Base-by-base conservation (phyloP, 2,329 filamentous ascomycete species). In the Stagonosporopsis chrysanthemi region DNA sequence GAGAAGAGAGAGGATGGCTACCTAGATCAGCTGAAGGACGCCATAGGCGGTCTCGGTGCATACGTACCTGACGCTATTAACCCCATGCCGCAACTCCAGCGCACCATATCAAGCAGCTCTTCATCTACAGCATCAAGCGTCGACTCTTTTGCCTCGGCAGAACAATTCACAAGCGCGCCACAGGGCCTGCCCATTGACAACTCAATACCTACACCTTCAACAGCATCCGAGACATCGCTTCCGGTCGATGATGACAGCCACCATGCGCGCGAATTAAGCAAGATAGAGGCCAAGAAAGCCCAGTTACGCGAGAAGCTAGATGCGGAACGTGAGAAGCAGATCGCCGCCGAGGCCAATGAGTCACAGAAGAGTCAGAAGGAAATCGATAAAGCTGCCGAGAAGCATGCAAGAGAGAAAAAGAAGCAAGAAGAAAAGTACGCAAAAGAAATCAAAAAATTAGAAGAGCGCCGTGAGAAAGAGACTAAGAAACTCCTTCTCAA, bases 381-480 rank as follows among this genome's bases (percentile, higher is more conserved):
- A 42, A 79, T 86, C 5, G 80, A 82, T 28, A 89, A 86, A 71
- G 80, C 86, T 7, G 82, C 83, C 28, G 86, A 88, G 69, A 88
- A 85, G 68, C 86, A 90, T 71, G 83, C 86, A 42, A 81, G 79
- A 44, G 86, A 89, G 62, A 68, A 67, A 56, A 72, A 72, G 47
- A 79, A 78, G 46, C 74, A 80, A 28, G 72, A 77, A 59, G 72
- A 76, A 8, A 78, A 78, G 52, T 79, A 77, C 35, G 66, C 73
- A 11, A 75, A 73, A 28, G 75, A 80, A 51, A 72, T 88, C 0
- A 83, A 84, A 40, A 90, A 88, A 69, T 85, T 88, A 49, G 85
- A 89, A 63, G 87, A 87, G 43, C 88, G 87, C 64, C 87, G 88
- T 65, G 82, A 83, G 61, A 82, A 82, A 12, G 88, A 91, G 67